phyloP scores from a whole-genome alignment of 129 eudicot genomes.

The Artemisia argyi region DNA sequence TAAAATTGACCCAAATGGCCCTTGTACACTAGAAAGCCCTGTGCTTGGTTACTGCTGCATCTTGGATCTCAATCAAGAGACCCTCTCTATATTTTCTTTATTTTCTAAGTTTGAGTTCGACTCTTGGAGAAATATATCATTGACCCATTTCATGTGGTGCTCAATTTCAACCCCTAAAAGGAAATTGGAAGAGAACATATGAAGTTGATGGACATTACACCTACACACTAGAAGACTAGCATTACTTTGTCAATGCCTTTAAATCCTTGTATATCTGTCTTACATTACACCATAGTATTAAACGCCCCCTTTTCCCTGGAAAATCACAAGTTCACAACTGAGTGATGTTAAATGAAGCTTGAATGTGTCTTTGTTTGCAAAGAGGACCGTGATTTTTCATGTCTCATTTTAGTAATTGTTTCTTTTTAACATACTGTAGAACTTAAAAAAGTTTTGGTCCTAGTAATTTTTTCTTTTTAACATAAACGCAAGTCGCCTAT shows the following conservation, averaged over 20 bases:
- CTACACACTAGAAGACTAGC: not conserved
- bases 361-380: slow-evolving; percentile 8
- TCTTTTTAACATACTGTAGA: not conserved
- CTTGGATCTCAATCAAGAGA: not conserved
- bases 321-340: slow-evolving; percentile 10
- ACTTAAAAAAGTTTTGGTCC: too few relatives aligned
- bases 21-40: not conserved
- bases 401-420: not conserved
- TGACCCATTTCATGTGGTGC: too few relatives aligned
- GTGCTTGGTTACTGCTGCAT: not conserved
- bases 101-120: not conserved
- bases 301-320: not conserved
- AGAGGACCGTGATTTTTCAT: not conserved
- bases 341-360: not conserved
- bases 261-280: not conserved
- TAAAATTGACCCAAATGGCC: not conserved
- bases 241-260: not conserved
- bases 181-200: too few relatives aligned
- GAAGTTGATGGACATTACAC: not conserved
- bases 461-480: too few relatives aligned
- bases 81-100: not conserved
- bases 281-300: slow-evolving; percentile 1
- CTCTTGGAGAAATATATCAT: not conserved
- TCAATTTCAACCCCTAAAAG: too few relatives aligned
- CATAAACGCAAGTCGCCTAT: too few relatives aligned